Percentiles rank a stretch among this genome's conserved stretches.
These are phyloP conservation scores for Keithomyces neogunnii DNA, from an alignment of 2,329 filamentous ascomycete genomes.

Conservation along the genomic window DNA sequence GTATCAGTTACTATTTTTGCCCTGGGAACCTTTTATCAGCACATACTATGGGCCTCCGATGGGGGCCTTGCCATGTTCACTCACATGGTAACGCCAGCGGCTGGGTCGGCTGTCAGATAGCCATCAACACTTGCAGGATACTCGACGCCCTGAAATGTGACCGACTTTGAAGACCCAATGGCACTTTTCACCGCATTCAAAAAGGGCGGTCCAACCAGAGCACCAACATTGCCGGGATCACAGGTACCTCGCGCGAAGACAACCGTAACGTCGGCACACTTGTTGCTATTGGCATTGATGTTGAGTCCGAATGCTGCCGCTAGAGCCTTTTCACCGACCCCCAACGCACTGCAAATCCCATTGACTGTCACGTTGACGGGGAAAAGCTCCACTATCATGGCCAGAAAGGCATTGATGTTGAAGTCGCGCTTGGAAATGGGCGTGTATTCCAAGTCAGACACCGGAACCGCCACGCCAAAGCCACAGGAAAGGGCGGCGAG, in stretches of 20 bases:
- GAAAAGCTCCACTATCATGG: conserved; percentile 8
- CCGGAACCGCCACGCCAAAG: not conserved
- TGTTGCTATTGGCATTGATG: conserved; percentile 7
- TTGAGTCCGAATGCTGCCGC: conserved; percentile 10
- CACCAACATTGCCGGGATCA: conserved; percentile 20
- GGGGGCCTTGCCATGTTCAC: not conserved
- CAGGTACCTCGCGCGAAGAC: conserved; percentile 22
- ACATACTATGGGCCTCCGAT: not conserved
- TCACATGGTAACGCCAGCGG: conserved; percentile 15
- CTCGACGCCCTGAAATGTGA: conserved; percentile 18
- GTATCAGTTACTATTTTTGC: conserved; percentile 23
- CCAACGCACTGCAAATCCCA: conserved; percentile 10
- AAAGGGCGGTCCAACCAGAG: conserved; percentile 19
- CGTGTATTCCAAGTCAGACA: not conserved
- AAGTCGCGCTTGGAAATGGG: not conserved
- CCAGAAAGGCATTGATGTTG: conserved; percentile 7
- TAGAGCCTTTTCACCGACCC: conserved; percentile 7
- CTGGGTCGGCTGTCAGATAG: conserved; percentile 14
- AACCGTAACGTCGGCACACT: conserved; percentile 18
- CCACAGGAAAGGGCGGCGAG: not conserved
- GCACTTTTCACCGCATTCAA: conserved; percentile 13
- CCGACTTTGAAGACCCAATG: conserved; percentile 5
- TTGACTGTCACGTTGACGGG: conserved; percentile 8
- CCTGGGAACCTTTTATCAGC: conserved; percentile 15
- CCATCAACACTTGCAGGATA: conserved; percentile 19